Evolutionary conservation across 2,329 filamentous ascomycete species (phyloP).

Genomic region (Fusarium tupiense): DNA sequence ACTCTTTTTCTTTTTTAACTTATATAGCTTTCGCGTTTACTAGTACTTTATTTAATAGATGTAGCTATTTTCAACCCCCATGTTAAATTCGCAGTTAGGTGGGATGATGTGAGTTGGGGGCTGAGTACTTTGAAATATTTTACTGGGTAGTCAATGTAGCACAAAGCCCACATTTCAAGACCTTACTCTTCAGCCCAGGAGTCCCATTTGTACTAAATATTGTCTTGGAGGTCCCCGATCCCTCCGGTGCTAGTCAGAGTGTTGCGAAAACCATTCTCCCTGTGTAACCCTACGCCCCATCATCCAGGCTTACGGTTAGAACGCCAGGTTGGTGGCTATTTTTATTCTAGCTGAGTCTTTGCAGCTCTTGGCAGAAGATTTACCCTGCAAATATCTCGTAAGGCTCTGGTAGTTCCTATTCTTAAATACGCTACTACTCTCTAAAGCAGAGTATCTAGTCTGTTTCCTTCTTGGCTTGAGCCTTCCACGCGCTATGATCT

Average conservation of each 20-base stretch:
- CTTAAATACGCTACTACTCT: rapidly evolving
- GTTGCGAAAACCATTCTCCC: rapidly evolving
- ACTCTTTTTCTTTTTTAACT: too few relatives aligned
- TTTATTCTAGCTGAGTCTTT: rapidly evolving
- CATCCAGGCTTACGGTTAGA: neutral
- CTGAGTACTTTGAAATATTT: rapidly evolving
- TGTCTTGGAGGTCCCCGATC: neutral
- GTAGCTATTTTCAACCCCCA: neutral
- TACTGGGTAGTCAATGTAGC: neutral
- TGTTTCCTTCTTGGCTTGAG: neutral
- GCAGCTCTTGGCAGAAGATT: neutral
- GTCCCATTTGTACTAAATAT: too few relatives aligned
- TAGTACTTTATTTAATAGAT: too few relatives aligned
- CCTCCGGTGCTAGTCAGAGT: neutral
- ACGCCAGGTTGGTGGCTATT: neutral
- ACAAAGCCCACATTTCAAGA: neutral
- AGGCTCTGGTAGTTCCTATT: rapidly evolving
- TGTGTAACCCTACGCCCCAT: neutral
- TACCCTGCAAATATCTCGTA: rapidly evolving
- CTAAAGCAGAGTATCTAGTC: rapidly evolving
- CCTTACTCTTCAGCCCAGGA: neutral
- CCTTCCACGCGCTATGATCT: rapidly evolving
- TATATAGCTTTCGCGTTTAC: too few relatives aligned
- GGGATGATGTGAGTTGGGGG: neutral
- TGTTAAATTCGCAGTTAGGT: neutral